Evolutionary conservation across 75 land plant genomes (phyloP).

Genomic region (Ceratopteris richardii): DNA sequence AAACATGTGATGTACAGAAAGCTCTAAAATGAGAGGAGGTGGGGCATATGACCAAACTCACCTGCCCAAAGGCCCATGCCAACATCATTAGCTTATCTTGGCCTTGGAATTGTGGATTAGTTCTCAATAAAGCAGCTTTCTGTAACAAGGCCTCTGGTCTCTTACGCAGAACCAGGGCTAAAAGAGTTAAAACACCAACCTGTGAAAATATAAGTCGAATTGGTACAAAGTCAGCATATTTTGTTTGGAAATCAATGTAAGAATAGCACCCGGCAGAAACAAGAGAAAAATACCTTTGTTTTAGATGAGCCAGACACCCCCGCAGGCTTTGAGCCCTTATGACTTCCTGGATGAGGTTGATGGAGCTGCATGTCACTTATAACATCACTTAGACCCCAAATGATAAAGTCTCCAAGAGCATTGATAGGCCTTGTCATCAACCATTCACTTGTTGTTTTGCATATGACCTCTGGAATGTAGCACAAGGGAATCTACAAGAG

Average conservation of each 20-base stretch:
- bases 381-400: constrained; percentile 65
- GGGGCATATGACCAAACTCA: constrained; percentile 8
- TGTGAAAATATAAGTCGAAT: constrained; percentile 15
- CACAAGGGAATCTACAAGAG: constrained; percentile 61
- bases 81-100: constrained; percentile 70
- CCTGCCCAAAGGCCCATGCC: constrained; percentile 77
- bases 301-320: constrained; percentile 40
- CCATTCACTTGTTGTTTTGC: constrained; percentile 79
- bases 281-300: constrained; percentile 40
- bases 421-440: constrained; percentile 50
- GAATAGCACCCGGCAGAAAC: too few relatives aligned
- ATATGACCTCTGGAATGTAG: constrained; percentile 63
- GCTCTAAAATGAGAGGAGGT: neutral
- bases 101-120: constrained; percentile 50
- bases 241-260: neutral
- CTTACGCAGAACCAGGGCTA: constrained; percentile 64
- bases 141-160: constrained; percentile 62
- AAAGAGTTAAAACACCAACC: constrained; percentile 75
- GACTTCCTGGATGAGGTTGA: constrained; percentile 18
- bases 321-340: constrained; percentile 59
- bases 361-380: constrained; percentile 37
- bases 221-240: neutral
- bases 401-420: constrained; percentile 48
- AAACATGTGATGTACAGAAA: too few relatives aligned
- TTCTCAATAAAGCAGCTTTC: constrained; percentile 38